A percentile compares a stretch with the other conserved stretches of the same genome.
phyloP scores from a whole-genome alignment of 1,284 basidiomycete species.

The Cryptococcus sp. region DNA sequence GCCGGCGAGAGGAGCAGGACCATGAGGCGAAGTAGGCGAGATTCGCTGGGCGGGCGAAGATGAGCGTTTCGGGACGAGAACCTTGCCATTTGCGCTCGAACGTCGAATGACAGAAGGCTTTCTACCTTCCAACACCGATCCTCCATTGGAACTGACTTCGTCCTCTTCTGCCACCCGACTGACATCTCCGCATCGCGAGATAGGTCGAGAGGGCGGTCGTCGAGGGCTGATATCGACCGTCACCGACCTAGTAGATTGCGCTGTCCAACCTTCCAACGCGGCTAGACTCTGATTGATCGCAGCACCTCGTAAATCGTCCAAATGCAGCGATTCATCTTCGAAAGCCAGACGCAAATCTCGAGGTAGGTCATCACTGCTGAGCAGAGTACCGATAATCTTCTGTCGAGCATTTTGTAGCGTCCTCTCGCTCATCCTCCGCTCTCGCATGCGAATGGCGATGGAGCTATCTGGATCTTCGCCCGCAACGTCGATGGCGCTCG shows the following conservation, averaged over 20 bases:
- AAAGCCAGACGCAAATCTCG: conserved; percentile 4
- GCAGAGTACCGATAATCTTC: conserved; percentile 34
- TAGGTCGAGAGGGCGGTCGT: conserved; percentile 8
- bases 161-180: conserved; percentile 23
- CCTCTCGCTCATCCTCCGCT: conserved; percentile 32
- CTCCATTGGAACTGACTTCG: conserved; percentile 8
- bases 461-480: conserved; percentile 21
- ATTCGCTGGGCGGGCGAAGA: conserved; percentile 16
- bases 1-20: not conserved
- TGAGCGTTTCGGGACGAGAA: conserved; percentile 34
- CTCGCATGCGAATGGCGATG: conserved; percentile 1
- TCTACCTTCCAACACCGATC: conserved; percentile 1
- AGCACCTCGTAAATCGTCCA: conserved; percentile 22
- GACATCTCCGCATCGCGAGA: conserved; percentile 20
- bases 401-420: conserved; percentile 38
- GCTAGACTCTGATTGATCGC: conserved; percentile 35
- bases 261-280: conserved; percentile 27
- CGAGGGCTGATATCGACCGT: conserved; percentile 2
- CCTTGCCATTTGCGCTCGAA: conserved; percentile 28
- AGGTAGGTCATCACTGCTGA: conserved; percentile 27
- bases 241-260: conserved; percentile 1
- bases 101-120: conserved; percentile 12
- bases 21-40: not conserved
- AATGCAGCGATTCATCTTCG: not conserved
- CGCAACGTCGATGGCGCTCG: conserved; percentile 15